Evolutionary conservation across 2,329 filamentous ascomycete genomes (phyloP).

Genomic region (Ophiognomonia clavigignenti-juglandacearum): DNA sequence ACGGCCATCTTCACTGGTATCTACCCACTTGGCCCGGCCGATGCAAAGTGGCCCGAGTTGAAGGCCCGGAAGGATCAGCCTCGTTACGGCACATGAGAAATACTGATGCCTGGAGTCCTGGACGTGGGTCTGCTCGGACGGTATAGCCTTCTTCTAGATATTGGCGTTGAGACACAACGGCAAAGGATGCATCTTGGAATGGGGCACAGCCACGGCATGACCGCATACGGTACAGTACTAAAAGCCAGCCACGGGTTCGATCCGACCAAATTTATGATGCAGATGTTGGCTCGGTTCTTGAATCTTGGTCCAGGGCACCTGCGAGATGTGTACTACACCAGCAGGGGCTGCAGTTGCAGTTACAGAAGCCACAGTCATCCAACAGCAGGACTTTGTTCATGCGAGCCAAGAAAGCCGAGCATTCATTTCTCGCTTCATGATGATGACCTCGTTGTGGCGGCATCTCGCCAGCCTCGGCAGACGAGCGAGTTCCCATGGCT

Average conservation of each 20-base stretch:
- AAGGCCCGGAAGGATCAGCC: conserved; percentile 15
- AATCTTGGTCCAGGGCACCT: neutral
- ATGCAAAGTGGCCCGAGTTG: too few relatives aligned
- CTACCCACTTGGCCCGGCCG: conserved; percentile 5
- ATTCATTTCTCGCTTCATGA: neutral
- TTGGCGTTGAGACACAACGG: neutral
- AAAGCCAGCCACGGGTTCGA: too few relatives aligned
- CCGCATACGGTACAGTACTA: conserved; percentile 6
- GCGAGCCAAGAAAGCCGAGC: neutral
- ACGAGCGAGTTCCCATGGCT: neutral
- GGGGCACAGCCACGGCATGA: conserved; percentile 13
- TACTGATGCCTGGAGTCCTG: conserved; percentile 16
- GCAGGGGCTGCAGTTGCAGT: neutral
- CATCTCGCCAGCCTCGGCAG: neutral
- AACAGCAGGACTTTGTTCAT: neutral
- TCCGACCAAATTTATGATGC: too few relatives aligned
- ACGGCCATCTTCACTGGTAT: neutral
- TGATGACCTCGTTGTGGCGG: neutral
- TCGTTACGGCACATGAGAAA: conserved; percentile 12
- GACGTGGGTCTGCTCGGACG: conserved; percentile 3
- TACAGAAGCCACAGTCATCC: neutral
- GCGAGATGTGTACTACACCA: neutral
- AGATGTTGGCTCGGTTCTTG: neutral
- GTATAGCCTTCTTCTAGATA: conserved; percentile 1
- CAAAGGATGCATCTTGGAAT: conserved; percentile 8